These are phyloP conservation scores for Trichophyton mentagrophytes DNA, from an alignment of 2,329 filamentous ascomycete genomes.

Conservation along the genomic window DNA sequence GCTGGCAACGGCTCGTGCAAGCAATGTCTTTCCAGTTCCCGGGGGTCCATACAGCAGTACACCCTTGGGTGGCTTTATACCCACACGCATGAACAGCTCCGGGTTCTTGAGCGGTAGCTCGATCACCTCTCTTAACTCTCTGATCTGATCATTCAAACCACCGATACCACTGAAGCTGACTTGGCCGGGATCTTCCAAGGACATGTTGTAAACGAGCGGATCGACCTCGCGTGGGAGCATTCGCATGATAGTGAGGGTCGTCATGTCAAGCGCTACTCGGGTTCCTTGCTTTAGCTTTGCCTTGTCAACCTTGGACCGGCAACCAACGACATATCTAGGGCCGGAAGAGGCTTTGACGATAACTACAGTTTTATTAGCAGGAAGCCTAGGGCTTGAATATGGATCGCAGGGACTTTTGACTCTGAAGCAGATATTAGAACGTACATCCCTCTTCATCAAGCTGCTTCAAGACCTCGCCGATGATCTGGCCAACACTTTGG, in stretches of 20 bases:
- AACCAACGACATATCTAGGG: slow-evolving; percentile 94
- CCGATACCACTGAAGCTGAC: slow-evolving; percentile 97
- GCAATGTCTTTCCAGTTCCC: slow-evolving; percentile 88
- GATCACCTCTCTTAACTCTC: slow-evolving; percentile 93
- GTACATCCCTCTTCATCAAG: slow-evolving; percentile 95
- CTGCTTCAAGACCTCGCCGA: slow-evolving; percentile 97
- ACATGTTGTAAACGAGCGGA: slow-evolving; percentile 99
- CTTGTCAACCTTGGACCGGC: slow-evolving; percentile 97
- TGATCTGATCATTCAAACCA: slow-evolving; percentile 94
- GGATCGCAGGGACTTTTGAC: background rate
- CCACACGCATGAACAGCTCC: slow-evolving; percentile 88
- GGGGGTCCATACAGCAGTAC: slow-evolving; percentile 92
- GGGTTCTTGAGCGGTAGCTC: slow-evolving; percentile 97
- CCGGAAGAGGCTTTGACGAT: slow-evolving; percentile 98
- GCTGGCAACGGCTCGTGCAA: slow-evolving; percentile 89
- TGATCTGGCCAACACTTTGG: slow-evolving; percentile 98
- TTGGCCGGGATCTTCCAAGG: slow-evolving; percentile 90
- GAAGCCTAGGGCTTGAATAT: too few relatives aligned
- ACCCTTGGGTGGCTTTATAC: slow-evolving; percentile 97
- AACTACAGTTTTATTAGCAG: slow-evolving; percentile 41
- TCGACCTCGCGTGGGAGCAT: slow-evolving; percentile 98
- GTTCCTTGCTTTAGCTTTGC: slow-evolving; percentile 95
- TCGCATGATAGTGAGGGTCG: slow-evolving; percentile 97
- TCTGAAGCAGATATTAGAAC: slow-evolving; percentile 23
- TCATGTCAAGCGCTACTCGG: slow-evolving; percentile 96